Conservation (phyloP, 2,329 filamentous ascomycete genomes). For the Neonectria ditissima region DNA sequence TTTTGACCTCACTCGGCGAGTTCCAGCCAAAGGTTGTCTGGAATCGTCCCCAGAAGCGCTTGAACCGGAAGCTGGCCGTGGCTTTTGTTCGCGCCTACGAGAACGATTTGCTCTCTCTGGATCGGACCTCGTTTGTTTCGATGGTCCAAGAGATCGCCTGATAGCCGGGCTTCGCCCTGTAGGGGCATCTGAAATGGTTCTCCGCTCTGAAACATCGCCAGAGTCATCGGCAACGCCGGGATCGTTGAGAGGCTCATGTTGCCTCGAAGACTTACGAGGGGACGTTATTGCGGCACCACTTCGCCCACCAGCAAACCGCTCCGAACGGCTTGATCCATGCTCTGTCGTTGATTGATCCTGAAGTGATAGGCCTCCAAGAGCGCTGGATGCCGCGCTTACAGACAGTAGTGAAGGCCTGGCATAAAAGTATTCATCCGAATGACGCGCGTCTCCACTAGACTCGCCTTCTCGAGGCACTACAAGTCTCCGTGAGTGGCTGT, state of each 20-base stretch:
- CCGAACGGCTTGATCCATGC: slow-evolving; percentile 31
- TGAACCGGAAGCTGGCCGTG: slow-evolving; percentile 39
- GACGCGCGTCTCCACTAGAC: slow-evolving; percentile 48
- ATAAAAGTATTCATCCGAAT: slow-evolving; percentile 55
- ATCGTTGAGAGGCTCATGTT: slow-evolving; percentile 31
- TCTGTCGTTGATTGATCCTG: slow-evolving; percentile 41
- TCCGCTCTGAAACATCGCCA: slow-evolving; percentile 36
- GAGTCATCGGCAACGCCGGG: slow-evolving; percentile 38
- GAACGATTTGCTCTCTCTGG: slow-evolving; percentile 34
- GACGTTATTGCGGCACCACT: slow-evolving; percentile 26
- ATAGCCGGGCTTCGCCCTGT: slow-evolving; percentile 33
- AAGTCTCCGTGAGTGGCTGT: slow-evolving; percentile 66
- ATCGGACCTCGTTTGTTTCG: slow-evolving; percentile 28
- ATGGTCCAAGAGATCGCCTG: slow-evolving; percentile 29
- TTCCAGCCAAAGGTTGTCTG: slow-evolving; percentile 40
- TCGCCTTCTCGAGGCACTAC: slow-evolving; percentile 55
- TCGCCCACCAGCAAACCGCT: slow-evolving; percentile 28
- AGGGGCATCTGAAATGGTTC: slow-evolving; percentile 28
- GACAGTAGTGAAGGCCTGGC: slow-evolving; percentile 61
- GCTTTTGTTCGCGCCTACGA: slow-evolving; percentile 36
- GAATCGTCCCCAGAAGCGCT: slow-evolving; percentile 45
- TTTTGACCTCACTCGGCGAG: slow-evolving; percentile 46
- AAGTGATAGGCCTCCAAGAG: slow-evolving; percentile 54
- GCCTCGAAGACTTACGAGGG: slow-evolving; percentile 33
- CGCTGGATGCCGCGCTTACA: slow-evolving; percentile 68